Conservation (phyloP, 2,329 filamentous ascomycete species). For the Corinectria fuckeliana region DNA sequence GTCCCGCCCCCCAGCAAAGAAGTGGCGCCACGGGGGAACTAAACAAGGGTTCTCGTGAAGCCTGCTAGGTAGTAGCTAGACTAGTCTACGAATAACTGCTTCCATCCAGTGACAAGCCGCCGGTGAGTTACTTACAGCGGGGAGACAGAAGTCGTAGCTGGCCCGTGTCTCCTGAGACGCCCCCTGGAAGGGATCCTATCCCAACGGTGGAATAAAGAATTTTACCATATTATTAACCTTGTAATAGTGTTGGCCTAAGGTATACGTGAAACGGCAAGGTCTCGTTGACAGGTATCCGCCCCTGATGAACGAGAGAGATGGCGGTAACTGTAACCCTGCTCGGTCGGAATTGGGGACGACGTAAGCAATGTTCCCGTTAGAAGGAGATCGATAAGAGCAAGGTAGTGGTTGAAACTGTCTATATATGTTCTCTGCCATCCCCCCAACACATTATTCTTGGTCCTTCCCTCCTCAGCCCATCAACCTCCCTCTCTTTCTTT, state of each 20-base stretch:
- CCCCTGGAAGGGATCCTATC: background rate
- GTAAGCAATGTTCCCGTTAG: background rate
- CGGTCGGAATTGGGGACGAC: background rate
- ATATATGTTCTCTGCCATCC: constrained; percentile 22
- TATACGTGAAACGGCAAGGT: background rate
- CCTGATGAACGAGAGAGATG: background rate
- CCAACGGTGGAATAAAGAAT: background rate
- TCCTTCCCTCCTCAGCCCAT: constrained; percentile 23
- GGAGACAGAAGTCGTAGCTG: too few species aligned
- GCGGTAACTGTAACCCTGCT: background rate
- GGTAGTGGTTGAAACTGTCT: constrained; percentile 3
- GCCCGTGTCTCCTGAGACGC: background rate
- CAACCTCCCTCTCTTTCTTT: constrained; percentile 21
- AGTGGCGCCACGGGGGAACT: constrained; percentile 18
- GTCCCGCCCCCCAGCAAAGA: constrained; percentile 1
- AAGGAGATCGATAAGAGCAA: background rate
- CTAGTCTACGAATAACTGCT: too few species aligned
- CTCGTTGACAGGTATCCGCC: background rate
- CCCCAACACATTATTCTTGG: background rate
- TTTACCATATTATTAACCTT: background rate
- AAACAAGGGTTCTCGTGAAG: background rate
- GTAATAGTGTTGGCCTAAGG: background rate
- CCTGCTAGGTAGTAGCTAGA: too few species aligned
- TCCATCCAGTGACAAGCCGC: background rate
- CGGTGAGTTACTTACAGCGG: too few species aligned